phyloP scores from a whole-genome alignment of 164 flowering plant genomes.

The Nymphaea thermarum region DNA sequence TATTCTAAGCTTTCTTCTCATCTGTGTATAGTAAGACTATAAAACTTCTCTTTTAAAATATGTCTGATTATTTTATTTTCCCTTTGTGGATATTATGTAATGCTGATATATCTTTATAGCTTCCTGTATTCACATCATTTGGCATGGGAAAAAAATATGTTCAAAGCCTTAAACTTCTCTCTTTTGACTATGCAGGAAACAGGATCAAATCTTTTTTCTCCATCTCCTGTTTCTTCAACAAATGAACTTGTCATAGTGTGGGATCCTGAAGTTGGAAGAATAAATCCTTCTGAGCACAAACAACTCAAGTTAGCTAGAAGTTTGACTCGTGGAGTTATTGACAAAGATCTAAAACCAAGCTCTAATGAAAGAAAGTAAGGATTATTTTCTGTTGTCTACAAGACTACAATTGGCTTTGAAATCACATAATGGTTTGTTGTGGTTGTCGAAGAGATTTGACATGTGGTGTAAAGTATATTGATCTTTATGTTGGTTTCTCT shows the following conservation, averaged over 20 bases:
- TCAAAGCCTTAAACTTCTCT: constrained; percentile 4
- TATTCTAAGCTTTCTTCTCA: too few relatives aligned
- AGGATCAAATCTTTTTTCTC: constrained; percentile 80
- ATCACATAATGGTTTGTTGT: background rate
- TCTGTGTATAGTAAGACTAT: too few relatives aligned
- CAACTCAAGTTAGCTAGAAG: constrained; percentile 94
- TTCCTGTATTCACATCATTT: background rate
- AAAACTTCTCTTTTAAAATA: too few relatives aligned
- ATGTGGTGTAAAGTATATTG: too few relatives aligned
- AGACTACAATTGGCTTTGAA: background rate
- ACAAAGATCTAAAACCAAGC: constrained; percentile 96
- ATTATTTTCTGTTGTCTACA: background rate
- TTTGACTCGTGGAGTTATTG: constrained; percentile 90
- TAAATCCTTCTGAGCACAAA: constrained; percentile 98
- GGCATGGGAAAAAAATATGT: background rate
- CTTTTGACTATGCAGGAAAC: constrained; percentile 55
- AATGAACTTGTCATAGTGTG: constrained; percentile 94
- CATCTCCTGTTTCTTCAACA: constrained; percentile 81
- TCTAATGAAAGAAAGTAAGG: constrained; percentile 84
- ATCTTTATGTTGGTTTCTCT: too few relatives aligned
- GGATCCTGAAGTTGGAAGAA: constrained; percentile 96
- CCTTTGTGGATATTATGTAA: background rate
- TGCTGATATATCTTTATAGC: background rate
- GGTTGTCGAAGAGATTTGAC: background rate
- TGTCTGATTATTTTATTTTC: background rate